These are phyloP conservation scores for Nitzschia putrida DNA, from an alignment of 108 stramenopile genomes.

Conservation along the genomic window DNA sequence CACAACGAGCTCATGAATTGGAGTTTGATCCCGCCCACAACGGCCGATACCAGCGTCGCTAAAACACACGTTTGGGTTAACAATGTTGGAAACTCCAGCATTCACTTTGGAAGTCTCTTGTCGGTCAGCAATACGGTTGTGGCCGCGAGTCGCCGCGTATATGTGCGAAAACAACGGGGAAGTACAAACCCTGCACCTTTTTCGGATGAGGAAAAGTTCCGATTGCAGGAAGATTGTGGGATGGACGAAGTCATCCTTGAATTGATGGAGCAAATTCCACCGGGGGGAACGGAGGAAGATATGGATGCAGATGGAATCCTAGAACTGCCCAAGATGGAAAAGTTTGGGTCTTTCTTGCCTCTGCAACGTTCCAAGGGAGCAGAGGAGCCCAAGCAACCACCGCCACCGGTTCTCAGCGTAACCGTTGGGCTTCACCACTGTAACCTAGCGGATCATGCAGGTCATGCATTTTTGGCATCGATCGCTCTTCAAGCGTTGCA, in stretches of 20 bases:
- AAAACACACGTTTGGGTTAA: slow-evolving; percentile 28
- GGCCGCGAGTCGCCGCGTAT: slow-evolving; percentile 19
- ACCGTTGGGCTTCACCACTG: slow-evolving; percentile 32
- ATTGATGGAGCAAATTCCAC: not conserved
- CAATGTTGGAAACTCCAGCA: slow-evolving; percentile 17
- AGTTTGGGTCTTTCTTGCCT: slow-evolving; percentile 18
- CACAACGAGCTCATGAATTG: slow-evolving; percentile 6
- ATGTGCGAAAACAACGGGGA: not conserved
- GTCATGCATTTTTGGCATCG: slow-evolving; percentile 28
- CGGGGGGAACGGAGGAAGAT: not conserved
- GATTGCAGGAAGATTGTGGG: slow-evolving; percentile 5
- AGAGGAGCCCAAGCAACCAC: not conserved
- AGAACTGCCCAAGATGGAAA: slow-evolving; percentile 3
- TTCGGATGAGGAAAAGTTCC: slow-evolving; percentile 20
- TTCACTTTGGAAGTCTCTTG: slow-evolving; percentile 20
- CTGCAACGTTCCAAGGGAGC: not conserved
- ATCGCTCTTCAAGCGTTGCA: slow-evolving; percentile 27
- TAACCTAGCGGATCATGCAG: slow-evolving; percentile 22
- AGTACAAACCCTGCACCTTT: slow-evolving; percentile 13
- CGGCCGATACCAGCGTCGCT: not conserved
- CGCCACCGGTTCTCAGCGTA: slow-evolving; percentile 5
- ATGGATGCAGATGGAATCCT: not conserved
- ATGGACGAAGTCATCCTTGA: slow-evolving; percentile 6
- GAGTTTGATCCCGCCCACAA: not conserved
- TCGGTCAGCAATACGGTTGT: slow-evolving; percentile 15